Evolutionary conservation across 2,329 filamentous ascomycete species (phyloP).

Genomic region (Nemania sp.): DNA sequence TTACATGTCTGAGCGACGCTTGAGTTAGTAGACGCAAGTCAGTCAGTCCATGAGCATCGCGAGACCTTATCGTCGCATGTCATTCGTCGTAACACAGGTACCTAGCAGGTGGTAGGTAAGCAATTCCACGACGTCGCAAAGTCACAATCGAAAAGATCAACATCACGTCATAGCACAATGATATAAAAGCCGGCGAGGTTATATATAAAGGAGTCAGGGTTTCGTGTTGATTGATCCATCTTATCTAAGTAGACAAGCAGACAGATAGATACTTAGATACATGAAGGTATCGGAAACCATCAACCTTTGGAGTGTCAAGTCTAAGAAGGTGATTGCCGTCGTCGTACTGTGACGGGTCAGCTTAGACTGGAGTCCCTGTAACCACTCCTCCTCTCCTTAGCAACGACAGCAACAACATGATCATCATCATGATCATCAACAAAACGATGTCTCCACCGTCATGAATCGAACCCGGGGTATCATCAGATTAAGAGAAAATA

Average conservation of each 20-base stretch:
- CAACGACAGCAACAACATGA: neutral
- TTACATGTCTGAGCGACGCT: too few relatives aligned
- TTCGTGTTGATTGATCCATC: slow-evolving; percentile 12
- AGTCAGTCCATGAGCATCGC: too few relatives aligned
- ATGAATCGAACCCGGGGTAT: slow-evolving; percentile 14
- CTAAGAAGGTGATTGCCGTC: neutral
- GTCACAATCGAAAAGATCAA: too few relatives aligned
- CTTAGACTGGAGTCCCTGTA: slow-evolving; percentile 4
- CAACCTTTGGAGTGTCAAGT: neutral
- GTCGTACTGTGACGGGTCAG: neutral
- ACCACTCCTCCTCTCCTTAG: neutral
- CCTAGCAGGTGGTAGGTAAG: too few relatives aligned
- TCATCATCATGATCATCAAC: too few relatives aligned
- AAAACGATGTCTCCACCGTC: neutral
- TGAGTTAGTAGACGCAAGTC: too few relatives aligned
- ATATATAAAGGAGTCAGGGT: neutral
- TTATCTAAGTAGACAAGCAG: slow-evolving; percentile 12
- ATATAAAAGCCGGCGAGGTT: too few relatives aligned
- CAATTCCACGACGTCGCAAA: too few relatives aligned
- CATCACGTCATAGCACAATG: too few relatives aligned
- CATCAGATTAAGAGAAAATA: slow-evolving; percentile 2
- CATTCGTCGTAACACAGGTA: too few relatives aligned
- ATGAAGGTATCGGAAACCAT: neutral
- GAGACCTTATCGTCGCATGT: too few relatives aligned
- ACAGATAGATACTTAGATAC: neutral